Evolutionary conservation across 257 asterid genomes (phyloP).

Genomic region (Scutellaria barbata): DNA sequence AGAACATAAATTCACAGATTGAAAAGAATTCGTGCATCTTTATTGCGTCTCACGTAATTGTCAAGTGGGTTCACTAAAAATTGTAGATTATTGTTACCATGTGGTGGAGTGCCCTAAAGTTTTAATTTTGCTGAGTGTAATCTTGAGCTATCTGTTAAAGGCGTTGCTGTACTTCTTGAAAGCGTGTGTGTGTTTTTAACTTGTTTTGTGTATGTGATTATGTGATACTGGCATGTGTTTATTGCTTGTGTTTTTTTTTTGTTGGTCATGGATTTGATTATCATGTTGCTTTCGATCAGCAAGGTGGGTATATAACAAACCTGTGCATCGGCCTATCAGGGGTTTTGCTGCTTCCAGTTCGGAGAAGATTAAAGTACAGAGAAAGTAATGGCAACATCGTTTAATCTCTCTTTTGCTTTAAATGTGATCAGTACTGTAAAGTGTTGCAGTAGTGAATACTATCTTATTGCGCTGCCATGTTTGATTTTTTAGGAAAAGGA

Average conservation of each 20-base stretch:
- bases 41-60: not conserved
- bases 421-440: not conserved
- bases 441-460: not conserved
- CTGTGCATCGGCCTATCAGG: slow-evolving; percentile 41
- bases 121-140: slow-evolving; percentile 6
- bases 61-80: slow-evolving; percentile 9
- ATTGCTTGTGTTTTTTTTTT: slow-evolving; percentile 4
- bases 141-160: not conserved
- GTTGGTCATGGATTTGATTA: slow-evolving; percentile 26
- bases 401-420: slow-evolving; percentile 16
- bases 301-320: slow-evolving; percentile 45
- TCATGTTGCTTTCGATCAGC: slow-evolving; percentile 45
- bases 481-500: slow-evolving; percentile 65
- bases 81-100: not conserved
- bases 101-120: slow-evolving; percentile 13
- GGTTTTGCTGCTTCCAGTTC: slow-evolving; percentile 63
- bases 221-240: not conserved
- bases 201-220: not conserved
- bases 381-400: slow-evolving; percentile 58
- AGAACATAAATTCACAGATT: not conserved
- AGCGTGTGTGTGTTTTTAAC: not conserved
- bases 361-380: slow-evolving; percentile 58
- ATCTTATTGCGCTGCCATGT: slow-evolving; percentile 19
- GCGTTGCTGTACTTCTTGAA: not conserved
- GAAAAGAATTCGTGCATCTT: not conserved